Evolutionary conservation across 768 basidiomycete species (phyloP).

Genomic region (Daedaleopsis nitida): DNA sequence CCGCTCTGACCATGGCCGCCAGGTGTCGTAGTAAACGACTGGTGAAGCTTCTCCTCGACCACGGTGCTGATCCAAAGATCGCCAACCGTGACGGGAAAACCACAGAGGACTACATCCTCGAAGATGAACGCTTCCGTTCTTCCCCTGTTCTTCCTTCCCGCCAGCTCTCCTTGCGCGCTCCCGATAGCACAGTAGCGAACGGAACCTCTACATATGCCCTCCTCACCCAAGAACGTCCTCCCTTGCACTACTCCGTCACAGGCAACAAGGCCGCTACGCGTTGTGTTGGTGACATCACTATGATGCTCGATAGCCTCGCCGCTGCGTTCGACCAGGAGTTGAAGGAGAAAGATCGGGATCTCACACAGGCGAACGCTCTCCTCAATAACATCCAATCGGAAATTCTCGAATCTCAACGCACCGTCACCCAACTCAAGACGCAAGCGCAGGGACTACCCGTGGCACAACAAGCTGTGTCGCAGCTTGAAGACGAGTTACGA

Average conservation of each 20-base stretch:
- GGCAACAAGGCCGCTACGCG: conserved; percentile 86
- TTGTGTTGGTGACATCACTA: conserved; percentile 81
- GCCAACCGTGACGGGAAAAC: conserved; percentile 94
- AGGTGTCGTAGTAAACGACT: conserved; percentile 93
- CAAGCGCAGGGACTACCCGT: conserved; percentile 69
- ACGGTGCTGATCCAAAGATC: conserved; percentile 95
- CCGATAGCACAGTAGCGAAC: conserved; percentile 46
- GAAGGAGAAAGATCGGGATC: conserved; percentile 88
- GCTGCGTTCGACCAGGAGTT: conserved; percentile 91
- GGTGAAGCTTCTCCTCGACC: conserved; percentile 93
- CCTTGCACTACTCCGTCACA: conserved; percentile 81
- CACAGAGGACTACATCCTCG: conserved; percentile 97
- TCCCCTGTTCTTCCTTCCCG: conserved; percentile 82
- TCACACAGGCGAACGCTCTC: conserved; percentile 85
- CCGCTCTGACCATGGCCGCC: conserved; percentile 94
- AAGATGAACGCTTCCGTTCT: conserved; percentile 95
- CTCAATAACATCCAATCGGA: conserved; percentile 87
- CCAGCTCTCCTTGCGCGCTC: conserved; percentile 61
- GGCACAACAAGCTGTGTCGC: conserved; percentile 57
- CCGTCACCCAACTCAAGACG: conserved; percentile 66
- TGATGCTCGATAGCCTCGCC: conserved; percentile 86
- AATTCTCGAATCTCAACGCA: conserved; percentile 81
- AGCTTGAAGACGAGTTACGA: conserved; percentile 65
- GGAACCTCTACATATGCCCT: conserved; percentile 29
- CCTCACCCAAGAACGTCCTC: conserved; percentile 51